Base-by-base conservation (phyloP, 116 monocot species). In the Thalassia testudinum region DNA sequence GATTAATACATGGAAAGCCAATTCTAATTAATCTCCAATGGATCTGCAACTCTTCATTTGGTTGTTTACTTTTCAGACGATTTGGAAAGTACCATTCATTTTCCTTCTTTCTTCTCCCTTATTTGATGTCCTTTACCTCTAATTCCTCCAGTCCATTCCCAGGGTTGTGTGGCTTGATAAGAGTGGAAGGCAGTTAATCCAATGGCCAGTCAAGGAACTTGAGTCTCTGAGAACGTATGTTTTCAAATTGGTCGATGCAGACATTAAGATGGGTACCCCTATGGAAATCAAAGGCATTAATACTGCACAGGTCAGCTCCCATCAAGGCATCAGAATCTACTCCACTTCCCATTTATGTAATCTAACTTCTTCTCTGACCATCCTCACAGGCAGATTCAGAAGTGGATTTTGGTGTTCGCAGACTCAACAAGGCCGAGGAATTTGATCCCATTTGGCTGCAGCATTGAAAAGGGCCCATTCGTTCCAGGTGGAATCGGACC, bases 121-220 rank as follows among this genome's bases (percentile, higher is more conserved):
- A n/a, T n/a, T n/a, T n/a, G n/a, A n/a, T n/a, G n/a, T n/a, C n/a
- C n/a, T n/a, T n/a, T n/a, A n/a, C n/a, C n/a, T n/a, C n/a, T n/a
- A n/a, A n/a, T n/a, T n/a, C n/a, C 10, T 16, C 7, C 45, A 90
- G 90, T 49, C 68, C 12, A 74, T 91, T 21, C 91, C 91, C 30
- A 66, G 91, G 27, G 57, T 47, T 1, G 0, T 86, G 2, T 85
- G 71, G 75, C 72, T 86, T 4, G 72, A 79, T 24, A 12, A 25
- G 1, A 69, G 61, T 22, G 82, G 75, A 0, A 62, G 50, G 49
- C 82, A 79, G 23, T 64, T 91, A 10, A 23, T 79, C 55, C 82
- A 91, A 37, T 85, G 86, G 85, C 86, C 82, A 0, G 59, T 86
- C 2, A 27, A 82, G 27, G 92, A 92, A 65, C 24, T 92, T 0